Evolutionary conservation across 2,329 filamentous ascomycete genomes (phyloP).

Genomic region (Ploettnerulaceae sp.): DNA sequence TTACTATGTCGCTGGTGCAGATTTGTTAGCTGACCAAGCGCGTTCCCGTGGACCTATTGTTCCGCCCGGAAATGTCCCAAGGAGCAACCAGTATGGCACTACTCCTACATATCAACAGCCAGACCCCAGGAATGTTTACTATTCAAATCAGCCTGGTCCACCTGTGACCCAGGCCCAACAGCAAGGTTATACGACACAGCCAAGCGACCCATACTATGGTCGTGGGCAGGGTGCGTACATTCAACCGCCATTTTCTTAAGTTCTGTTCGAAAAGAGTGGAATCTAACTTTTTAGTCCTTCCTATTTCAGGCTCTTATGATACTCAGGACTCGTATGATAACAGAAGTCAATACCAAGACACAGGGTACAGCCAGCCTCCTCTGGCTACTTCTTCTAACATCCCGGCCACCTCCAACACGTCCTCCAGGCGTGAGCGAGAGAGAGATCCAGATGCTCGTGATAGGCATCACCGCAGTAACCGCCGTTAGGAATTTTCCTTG

Average conservation of each 20-base stretch:
- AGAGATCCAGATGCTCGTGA: constrained; percentile 26
- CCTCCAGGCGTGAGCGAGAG: constrained; percentile 27
- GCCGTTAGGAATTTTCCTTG: constrained; percentile 18
- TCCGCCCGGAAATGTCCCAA: constrained; percentile 19
- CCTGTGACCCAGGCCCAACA: constrained; percentile 37
- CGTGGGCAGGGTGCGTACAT: constrained; percentile 51
- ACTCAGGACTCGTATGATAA: constrained; percentile 20
- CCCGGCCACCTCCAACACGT: constrained; percentile 24
- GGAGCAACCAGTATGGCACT: constrained; percentile 20
- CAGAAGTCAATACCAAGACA: constrained; percentile 21
- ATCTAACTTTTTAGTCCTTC: constrained; percentile 33
- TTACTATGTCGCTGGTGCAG: constrained; percentile 31
- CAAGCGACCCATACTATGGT: constrained; percentile 51
- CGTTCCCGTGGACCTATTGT: constrained; percentile 17
- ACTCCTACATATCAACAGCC: constrained; percentile 19
- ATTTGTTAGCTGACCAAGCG: constrained; percentile 21
- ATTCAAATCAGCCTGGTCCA: constrained; percentile 22
- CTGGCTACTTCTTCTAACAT: constrained; percentile 22
- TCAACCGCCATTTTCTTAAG: constrained; percentile 24
- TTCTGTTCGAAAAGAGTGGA: constrained; percentile 22
- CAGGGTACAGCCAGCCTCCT: constrained; percentile 23
- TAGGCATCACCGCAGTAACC: constrained; percentile 23
- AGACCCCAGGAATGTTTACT: constrained; percentile 18
- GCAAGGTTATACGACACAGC: constrained; percentile 35
- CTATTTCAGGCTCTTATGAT: constrained; percentile 26